These are phyloP conservation scores for Irineochytrium annulatum DNA, from an alignment of 192 early-diverging fungal species.

Conservation along the genomic window DNA sequence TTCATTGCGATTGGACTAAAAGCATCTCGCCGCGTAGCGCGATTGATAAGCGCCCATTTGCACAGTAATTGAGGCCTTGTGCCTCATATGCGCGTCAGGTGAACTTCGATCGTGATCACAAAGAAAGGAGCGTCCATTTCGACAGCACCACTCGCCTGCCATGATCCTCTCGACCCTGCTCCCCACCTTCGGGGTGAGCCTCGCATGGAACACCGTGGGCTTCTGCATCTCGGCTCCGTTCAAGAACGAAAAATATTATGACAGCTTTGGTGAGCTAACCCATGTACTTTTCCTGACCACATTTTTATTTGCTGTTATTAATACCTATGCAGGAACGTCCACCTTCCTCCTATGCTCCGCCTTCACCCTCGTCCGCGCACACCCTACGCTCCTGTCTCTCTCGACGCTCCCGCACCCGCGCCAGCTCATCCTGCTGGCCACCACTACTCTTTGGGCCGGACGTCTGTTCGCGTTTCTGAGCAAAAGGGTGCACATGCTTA, in stretches of 20 bases:
- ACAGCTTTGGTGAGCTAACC: conserved; percentile 17
- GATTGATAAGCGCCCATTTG: too few species aligned
- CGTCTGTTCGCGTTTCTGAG: conserved; percentile 18
- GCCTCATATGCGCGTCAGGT: too few species aligned
- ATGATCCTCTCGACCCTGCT: too few species aligned
- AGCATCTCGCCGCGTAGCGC: too few species aligned
- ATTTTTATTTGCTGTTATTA: conserved; percentile 1
- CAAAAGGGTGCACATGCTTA: conserved; percentile 18
- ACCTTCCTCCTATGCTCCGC: conserved; percentile 5
- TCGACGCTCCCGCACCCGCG: conserved; percentile 3
- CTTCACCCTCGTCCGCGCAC: neutral
- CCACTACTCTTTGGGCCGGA: conserved; percentile 21
- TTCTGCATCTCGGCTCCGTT: conserved; percentile 8
- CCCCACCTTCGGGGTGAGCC: neutral
- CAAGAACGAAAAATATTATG: conserved; percentile 28
- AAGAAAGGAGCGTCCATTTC: too few species aligned
- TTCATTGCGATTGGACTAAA: too few species aligned
- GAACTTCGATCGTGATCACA: too few species aligned
- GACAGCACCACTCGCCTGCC: too few species aligned
- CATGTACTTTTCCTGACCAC: conserved; percentile 21
- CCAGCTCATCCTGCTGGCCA: conserved; percentile 19
- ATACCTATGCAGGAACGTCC: conserved; percentile 1
- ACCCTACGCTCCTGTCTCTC: neutral
- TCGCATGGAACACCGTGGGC: conserved; percentile 16
- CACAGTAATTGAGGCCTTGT: too few species aligned